Evolutionary conservation across 2,329 filamentous ascomycete genomes (phyloP).

Genomic region (Ophiosphaerella korrae): DNA sequence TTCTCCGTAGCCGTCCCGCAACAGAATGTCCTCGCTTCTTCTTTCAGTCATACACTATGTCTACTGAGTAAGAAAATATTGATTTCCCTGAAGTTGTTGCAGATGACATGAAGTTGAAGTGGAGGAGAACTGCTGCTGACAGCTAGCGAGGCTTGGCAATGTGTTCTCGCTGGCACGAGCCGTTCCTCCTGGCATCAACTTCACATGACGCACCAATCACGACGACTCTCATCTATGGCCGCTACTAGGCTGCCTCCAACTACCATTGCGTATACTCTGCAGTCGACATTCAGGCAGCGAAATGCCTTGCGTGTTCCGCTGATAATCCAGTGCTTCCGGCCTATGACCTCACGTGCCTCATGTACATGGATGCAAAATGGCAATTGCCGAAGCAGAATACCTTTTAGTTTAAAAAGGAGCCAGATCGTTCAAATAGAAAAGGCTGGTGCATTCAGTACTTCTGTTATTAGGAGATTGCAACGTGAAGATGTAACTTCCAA

Average conservation of each 20-base stretch:
- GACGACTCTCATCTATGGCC: conserved; percentile 21
- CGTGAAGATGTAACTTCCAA: conserved; percentile 11
- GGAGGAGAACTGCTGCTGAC: background rate
- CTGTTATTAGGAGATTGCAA: conserved; percentile 11
- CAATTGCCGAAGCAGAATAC: conserved; percentile 5
- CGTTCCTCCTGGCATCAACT: background rate
- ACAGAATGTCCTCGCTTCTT: too few relatives aligned
- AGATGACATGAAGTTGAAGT: background rate
- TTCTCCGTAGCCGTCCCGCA: too few relatives aligned
- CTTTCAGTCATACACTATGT: too few relatives aligned
- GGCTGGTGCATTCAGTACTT: conserved; percentile 25
- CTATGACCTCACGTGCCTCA: conserved; percentile 39
- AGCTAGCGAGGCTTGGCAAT: conserved; percentile 1
- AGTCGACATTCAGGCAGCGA: conserved; percentile 10
- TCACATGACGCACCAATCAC: conserved; percentile 12
- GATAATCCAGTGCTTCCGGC: conserved; percentile 22
- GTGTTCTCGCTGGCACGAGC: background rate
- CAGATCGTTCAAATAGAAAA: conserved; percentile 3
- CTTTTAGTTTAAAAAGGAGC: conserved; percentile 3
- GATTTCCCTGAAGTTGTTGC: background rate
- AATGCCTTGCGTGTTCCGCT: conserved; percentile 13
- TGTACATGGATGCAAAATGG: conserved; percentile 24
- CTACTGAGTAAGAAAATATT: too few relatives aligned
- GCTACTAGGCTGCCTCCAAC: conserved; percentile 19
- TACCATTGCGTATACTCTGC: conserved; percentile 8